A percentile compares a stretch with the other conserved stretches of the same genome.
Evolutionary conservation across 2,329 filamentous ascomycete species (phyloP).

Genomic region (Blastomyces gilchristii): DNA sequence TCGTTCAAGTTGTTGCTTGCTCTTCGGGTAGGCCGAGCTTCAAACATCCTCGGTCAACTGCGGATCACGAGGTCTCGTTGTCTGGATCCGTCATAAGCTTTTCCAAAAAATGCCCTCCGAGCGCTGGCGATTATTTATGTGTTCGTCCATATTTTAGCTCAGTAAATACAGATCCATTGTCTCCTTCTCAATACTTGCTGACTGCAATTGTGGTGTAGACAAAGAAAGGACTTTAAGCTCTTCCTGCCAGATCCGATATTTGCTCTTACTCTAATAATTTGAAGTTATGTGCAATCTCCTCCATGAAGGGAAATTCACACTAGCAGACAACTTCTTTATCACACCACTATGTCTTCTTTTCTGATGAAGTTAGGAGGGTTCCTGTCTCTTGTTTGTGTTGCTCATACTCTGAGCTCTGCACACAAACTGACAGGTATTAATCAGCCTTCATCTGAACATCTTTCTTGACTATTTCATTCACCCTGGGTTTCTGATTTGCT

Average conservation of each 20-base stretch:
- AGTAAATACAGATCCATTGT: not conserved
- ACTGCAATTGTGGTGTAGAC: not conserved
- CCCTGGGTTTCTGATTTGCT: not conserved
- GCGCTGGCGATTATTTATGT: too few species aligned
- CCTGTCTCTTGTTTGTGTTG: not conserved
- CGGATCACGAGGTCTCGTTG: constrained; percentile 2
- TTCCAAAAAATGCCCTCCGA: not conserved
- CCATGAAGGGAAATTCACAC: not conserved
- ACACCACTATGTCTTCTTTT: not conserved
- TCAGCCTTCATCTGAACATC: not conserved
- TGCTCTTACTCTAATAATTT: not conserved
- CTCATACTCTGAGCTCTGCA: not conserved
- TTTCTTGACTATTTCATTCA: not conserved
- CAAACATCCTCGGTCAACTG: constrained; percentile 5
- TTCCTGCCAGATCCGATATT: not conserved
- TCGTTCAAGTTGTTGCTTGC: not conserved
- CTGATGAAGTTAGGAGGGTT: not conserved
- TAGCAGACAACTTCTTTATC: not conserved
- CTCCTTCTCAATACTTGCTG: not conserved
- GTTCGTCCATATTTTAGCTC: too few species aligned
- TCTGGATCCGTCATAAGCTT: too few species aligned
- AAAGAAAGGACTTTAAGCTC: not conserved
- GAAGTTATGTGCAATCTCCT: not conserved
- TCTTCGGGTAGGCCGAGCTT: not conserved
- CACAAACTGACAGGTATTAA: not conserved